A percentile compares a stretch with the other conserved stretches of the same genome.
phyloP scores from a whole-genome alignment of 768 basidiomycete genomes.

The Tricholoma terreum region DNA sequence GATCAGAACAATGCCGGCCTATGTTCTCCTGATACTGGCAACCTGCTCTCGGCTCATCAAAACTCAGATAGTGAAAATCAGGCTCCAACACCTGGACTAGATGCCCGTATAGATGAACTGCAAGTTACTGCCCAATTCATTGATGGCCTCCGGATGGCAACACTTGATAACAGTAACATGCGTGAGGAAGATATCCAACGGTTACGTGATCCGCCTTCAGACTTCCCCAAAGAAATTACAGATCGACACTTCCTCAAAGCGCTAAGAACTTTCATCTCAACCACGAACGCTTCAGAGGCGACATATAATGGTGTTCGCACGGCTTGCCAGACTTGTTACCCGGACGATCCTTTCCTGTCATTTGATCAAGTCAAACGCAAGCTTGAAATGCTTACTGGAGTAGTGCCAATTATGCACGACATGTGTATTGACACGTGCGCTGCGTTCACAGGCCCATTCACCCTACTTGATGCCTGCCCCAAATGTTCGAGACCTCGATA shows the following conservation, averaged over 20 bases:
- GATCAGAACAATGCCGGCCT: too few relatives aligned
- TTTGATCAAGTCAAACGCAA: conserved; percentile 23
- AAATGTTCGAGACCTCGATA: neutral
- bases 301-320: conserved; percentile 13
- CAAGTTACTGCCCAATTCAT: conserved; percentile 17
- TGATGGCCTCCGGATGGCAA: conserved; percentile 16
- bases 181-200: conserved; percentile 15
- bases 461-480: neutral
- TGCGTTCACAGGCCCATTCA: conserved; percentile 16
- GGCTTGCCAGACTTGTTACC: conserved; percentile 17
- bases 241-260: conserved; percentile 18
- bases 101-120: neutral
- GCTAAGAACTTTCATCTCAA: conserved; percentile 13
- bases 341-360: conserved; percentile 25
- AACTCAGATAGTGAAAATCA: too few relatives aligned
- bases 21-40: too few relatives aligned
- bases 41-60: too few relatives aligned
- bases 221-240: conserved; percentile 10
- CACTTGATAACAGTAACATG: conserved; percentile 24
- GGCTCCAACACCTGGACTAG: too few relatives aligned
- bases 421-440: conserved; percentile 41
- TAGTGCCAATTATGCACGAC: conserved; percentile 32
- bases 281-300: conserved; percentile 12
- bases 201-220: conserved; percentile 20
- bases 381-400: conserved; percentile 28